Evolutionary conservation across 1,284 basidiomycete species (phyloP).

Genomic region (Cutaneotrichosporon spelunceum): DNA sequence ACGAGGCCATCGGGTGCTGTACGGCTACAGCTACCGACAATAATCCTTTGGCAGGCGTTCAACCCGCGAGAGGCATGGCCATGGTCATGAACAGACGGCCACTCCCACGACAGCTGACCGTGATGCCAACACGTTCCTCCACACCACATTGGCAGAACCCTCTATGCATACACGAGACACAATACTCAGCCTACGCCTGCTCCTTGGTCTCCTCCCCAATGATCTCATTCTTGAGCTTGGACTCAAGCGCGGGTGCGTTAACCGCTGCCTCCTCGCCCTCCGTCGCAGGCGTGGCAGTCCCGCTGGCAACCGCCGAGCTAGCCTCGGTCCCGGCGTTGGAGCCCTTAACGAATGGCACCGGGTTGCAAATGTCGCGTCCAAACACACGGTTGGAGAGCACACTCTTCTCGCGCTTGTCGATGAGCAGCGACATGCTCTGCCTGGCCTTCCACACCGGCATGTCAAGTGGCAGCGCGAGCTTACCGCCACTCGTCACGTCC

Average conservation of each 20-base stretch:
- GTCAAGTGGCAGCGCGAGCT: constrained; percentile 69
- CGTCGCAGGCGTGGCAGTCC: constrained; percentile 9
- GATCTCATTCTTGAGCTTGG: constrained; percentile 1
- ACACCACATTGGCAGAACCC: background rate
- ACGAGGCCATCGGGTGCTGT: too few species aligned
- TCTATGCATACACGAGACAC: constrained; percentile 4
- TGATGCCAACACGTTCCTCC: too few species aligned
- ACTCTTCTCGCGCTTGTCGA: constrained; percentile 88
- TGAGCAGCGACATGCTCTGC: constrained; percentile 78
- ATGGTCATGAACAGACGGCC: too few species aligned
- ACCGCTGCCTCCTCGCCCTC: constrained; percentile 28
- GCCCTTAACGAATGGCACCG: constrained; percentile 27
- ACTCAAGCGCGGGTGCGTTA: constrained; percentile 19
- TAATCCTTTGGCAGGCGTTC: too few species aligned
- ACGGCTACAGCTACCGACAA: too few species aligned
- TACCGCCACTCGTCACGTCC: constrained; percentile 53
- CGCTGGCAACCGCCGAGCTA: constrained; percentile 4
- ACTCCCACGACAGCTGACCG: too few species aligned
- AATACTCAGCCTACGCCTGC: background rate
- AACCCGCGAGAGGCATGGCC: too few species aligned
- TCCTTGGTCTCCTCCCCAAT: background rate
- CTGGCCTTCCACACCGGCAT: constrained; percentile 90
- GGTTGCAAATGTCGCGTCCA: constrained; percentile 46
- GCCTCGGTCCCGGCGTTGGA: constrained; percentile 6
- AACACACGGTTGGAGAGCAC: constrained; percentile 47